These are phyloP conservation scores for Dendrostoma leiphaemia DNA, from an alignment of 2,329 filamentous ascomycete genomes.

Conservation along the genomic window DNA sequence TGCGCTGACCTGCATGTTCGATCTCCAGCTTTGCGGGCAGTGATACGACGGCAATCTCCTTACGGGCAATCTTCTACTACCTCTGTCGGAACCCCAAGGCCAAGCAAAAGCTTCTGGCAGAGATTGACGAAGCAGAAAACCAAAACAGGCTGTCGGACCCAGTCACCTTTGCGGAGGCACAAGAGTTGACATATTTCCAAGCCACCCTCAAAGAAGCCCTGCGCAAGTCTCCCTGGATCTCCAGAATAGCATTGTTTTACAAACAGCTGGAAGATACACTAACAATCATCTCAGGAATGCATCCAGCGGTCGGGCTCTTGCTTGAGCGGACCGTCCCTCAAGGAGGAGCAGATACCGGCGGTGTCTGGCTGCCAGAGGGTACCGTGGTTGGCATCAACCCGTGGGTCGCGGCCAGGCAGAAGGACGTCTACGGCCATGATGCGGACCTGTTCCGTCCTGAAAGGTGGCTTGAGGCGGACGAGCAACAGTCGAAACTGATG, in stretches of 20 bases:
- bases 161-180: conserved; percentile 33
- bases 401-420: conserved; percentile 36
- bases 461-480: conserved; percentile 42
- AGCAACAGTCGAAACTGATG: conserved; percentile 32
- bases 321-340: conserved; percentile 32
- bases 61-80: conserved; percentile 45
- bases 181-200: conserved; percentile 43
- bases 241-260: too few relatives aligned
- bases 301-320: conserved; percentile 38
- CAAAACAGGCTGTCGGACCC: conserved; percentile 28
- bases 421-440: conserved; percentile 36
- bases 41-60: conserved; percentile 47
- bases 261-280: not conserved
- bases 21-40: conserved; percentile 41
- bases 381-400: conserved; percentile 42
- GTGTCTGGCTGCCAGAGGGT: conserved; percentile 41
- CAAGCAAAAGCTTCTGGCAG: conserved; percentile 37
- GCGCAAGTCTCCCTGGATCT: conserved; percentile 28
- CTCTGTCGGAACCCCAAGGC: conserved; percentile 41
- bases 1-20: not conserved
- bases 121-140: conserved; percentile 37
- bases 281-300: conserved; percentile 25
- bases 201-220: conserved; percentile 48
- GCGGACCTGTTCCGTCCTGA: conserved; percentile 45
- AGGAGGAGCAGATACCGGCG: conserved; percentile 35